These are phyloP conservation scores for Carex arenaria DNA, from an alignment of 202 grass and related monocot species.

Conservation along the genomic window DNA sequence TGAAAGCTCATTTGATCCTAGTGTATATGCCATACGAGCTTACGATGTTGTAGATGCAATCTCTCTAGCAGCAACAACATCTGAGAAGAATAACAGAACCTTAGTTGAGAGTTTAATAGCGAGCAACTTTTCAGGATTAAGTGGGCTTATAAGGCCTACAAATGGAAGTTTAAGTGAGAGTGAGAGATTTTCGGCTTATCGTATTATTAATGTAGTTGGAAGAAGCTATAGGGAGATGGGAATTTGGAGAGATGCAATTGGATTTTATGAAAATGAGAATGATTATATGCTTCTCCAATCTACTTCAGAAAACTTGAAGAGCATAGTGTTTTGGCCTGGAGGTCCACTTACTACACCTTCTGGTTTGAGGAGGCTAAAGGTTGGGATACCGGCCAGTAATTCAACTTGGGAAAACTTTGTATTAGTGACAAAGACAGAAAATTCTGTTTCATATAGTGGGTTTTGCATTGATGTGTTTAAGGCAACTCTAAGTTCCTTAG, in stretches of 20 bases:
- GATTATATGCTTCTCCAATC: too few species aligned
- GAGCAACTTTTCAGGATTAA: too few species aligned
- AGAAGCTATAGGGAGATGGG: too few species aligned
- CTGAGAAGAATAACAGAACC: not conserved
- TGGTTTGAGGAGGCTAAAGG: constrained; percentile 21
- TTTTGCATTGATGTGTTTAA: constrained; percentile 14
- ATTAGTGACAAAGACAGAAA: not conserved
- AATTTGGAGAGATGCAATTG: too few species aligned
- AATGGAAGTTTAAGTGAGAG: too few species aligned
- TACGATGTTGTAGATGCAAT: constrained; percentile 11
- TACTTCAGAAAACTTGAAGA: not conserved
- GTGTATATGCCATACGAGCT: not conserved
- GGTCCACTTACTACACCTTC: not conserved
- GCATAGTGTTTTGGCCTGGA: constrained; percentile 25
- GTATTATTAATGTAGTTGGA: too few species aligned
- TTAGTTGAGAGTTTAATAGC: not conserved
- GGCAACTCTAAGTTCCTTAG: not conserved
- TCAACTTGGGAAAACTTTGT: not conserved
- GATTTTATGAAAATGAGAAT: too few species aligned
- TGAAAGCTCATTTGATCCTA: constrained; percentile 1
- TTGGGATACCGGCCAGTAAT: not conserved
- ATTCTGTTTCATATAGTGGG: not conserved
- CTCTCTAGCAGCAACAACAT: not conserved
- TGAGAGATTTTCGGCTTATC: too few species aligned
- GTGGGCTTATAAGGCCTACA: too few species aligned